Base-by-base conservation (phyloP, 1,284 basidiomycete genomes). In the Apiotrichum sp. region DNA sequence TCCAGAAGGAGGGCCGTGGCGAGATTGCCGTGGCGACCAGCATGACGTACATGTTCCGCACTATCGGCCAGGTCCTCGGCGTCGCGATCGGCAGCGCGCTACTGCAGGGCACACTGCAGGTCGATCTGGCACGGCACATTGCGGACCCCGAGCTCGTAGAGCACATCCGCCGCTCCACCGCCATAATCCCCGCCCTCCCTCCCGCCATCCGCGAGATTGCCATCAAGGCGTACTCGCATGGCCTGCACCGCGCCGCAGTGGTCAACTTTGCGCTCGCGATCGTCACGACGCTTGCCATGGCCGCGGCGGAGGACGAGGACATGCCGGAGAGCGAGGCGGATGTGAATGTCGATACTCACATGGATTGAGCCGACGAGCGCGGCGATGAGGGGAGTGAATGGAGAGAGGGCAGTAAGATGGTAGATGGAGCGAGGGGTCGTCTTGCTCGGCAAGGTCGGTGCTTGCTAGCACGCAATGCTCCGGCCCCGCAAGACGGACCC, bases 21-120 rank as follows among this genome's bases (percentile, higher is more conserved):
- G 87, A 93, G 67, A 83, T 91, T 33, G 70, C 90, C 2, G 84
- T 93, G 35, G 89, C 88, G 49, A 93, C 87, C 39, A 88, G 88
- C 69, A 86, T 93, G 65, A 89, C 88, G 31, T 93, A 93, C 76
- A 79, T 93, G 50, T 92, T 91, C 78, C 81, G 90, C 65, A 92
- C 89, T 5, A 89, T 88, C 10, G 91, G 91, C 13, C 91, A 93
- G 77, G 91, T 92, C 22, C 81, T 93, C 46, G 90, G 90, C 48
- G 91, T 93, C 52, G 86, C 87, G 65, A 77, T 93, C 46, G 86
- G 87, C 60, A 88, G 88, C 35, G 86, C 88, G 2, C 74, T 93
- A 43, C 78, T 89, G 31, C 91, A 93, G 75, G 82, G 83, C 5
- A 80, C 91, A 35, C 80, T 93, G 45, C 77, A 85, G 29, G 75